These are phyloP conservation scores for Aciculosporium take DNA, from an alignment of 2,329 filamentous ascomycete species.

Conservation along the genomic window DNA sequence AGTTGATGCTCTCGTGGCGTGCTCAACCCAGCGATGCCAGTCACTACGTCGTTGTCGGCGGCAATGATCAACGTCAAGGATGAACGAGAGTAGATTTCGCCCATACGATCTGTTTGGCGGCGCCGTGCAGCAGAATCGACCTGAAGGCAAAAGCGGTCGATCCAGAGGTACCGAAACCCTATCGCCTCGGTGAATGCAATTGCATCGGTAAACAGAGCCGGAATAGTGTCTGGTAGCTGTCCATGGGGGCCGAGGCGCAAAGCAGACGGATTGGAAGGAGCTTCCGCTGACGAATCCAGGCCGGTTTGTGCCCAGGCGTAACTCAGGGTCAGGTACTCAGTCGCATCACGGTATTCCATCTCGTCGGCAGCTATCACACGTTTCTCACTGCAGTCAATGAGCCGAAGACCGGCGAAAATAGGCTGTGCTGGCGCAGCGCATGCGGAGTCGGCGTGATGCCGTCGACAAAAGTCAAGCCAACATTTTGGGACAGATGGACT, in stretches of 20 bases:
- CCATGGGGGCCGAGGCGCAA: conserved; percentile 1
- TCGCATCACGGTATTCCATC: conserved; percentile 8
- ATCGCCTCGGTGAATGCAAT: conserved; percentile 18
- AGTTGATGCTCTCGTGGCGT: conserved; percentile 20
- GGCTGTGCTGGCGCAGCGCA: conserved; percentile 11
- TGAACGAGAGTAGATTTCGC: conserved; percentile 20
- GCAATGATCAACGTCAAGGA: conserved; percentile 22
- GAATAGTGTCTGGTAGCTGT: conserved; percentile 14
- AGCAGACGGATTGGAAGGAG: not conserved
- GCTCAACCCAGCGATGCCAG: conserved; percentile 22
- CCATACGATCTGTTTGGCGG: conserved; percentile 18
- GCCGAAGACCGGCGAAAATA: conserved; percentile 16
- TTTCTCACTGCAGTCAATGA: conserved; percentile 19
- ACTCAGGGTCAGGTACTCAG: conserved; percentile 22
- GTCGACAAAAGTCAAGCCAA: conserved; percentile 22
- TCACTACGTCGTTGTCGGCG: conserved; percentile 15
- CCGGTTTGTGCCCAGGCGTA: conserved; percentile 18
- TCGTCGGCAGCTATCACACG: conserved; percentile 17
- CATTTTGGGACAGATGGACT: conserved; percentile 16
- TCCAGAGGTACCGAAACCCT: conserved; percentile 24
- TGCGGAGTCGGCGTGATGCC: conserved; percentile 14
- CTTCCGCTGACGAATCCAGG: conserved; percentile 8
- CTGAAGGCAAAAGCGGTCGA: conserved; percentile 23
- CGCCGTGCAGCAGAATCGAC: conserved; percentile 13
- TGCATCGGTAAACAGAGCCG: conserved; percentile 20